Evolutionary conservation across 306 rosid genomes (phyloP).

Genomic region (Casuarina glauca): DNA sequence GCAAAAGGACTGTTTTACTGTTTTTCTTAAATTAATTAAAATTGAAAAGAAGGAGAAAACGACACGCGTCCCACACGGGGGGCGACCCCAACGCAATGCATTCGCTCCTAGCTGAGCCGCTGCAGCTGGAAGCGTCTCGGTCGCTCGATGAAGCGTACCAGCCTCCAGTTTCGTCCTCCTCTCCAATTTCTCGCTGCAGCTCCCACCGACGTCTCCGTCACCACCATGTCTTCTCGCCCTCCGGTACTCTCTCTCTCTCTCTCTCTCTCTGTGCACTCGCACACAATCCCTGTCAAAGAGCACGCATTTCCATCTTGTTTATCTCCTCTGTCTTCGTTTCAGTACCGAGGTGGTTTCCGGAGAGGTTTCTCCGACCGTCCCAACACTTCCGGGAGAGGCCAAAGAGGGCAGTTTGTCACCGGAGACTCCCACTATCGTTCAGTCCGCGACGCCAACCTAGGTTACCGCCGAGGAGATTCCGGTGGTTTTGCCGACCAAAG

Average conservation of each 20-base stretch:
- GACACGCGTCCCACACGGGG: conserved; percentile 24
- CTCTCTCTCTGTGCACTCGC: neutral
- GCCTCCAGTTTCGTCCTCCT: conserved; percentile 35
- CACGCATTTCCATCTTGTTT: neutral
- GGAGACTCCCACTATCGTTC: conserved; percentile 62
- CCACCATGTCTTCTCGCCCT: conserved; percentile 51
- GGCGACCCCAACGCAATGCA: conserved; percentile 20
- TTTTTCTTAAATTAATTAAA: too few relatives aligned
- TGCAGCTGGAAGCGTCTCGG: neutral
- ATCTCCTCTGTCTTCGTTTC: conserved; percentile 15
- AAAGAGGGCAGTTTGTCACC: conserved; percentile 30
- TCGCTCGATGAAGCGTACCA: conserved; percentile 54
- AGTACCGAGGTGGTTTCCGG: conserved; percentile 61
- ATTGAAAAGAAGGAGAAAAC: neutral
- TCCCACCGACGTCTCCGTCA: conserved; percentile 31
- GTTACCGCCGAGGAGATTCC: conserved; percentile 47
- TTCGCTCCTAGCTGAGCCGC: neutral
- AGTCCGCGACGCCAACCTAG: conserved; percentile 57
- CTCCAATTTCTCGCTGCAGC: conserved; percentile 40
- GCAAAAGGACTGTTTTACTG: too few relatives aligned
- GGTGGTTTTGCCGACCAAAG: conserved; percentile 42
- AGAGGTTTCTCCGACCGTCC: conserved; percentile 57
- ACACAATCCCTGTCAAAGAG: neutral
- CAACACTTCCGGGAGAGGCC: conserved; percentile 36
- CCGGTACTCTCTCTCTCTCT: conserved; percentile 36